phyloP scores from a whole-genome alignment of 1,139 yeast species.

The Kurtzmaniella quercitrusa region DNA sequence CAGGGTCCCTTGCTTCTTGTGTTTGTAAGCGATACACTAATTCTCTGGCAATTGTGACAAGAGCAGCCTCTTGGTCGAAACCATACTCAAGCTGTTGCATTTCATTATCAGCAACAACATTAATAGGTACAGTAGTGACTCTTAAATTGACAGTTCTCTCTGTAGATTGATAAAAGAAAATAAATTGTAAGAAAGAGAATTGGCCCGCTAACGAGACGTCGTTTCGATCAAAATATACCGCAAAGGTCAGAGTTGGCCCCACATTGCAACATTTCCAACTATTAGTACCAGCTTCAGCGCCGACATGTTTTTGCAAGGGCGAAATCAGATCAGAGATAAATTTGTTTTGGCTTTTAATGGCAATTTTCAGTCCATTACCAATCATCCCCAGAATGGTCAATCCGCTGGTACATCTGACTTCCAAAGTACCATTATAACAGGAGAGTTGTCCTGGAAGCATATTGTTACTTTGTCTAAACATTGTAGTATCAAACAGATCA shows the following conservation, averaged over 20 bases:
- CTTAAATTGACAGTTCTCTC: conserved; percentile 21
- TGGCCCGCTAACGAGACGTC: conserved; percentile 27
- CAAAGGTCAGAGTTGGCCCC: conserved; percentile 55
- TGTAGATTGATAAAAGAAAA: conserved; percentile 67
- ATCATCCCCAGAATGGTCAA: conserved; percentile 53
- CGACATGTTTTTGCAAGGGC: conserved; percentile 38
- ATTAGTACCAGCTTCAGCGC: conserved; percentile 36
- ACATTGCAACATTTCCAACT: conserved; percentile 60
- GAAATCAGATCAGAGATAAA: conserved; percentile 23
- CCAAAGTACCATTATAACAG: conserved; percentile 58
- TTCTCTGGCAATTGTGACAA: conserved; percentile 55
- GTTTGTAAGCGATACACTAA: conserved; percentile 44
- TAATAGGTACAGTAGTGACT: conserved; percentile 50
- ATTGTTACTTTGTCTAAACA: conserved; percentile 59
- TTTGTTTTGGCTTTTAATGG: conserved; percentile 25
- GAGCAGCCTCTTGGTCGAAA: conserved; percentile 71
- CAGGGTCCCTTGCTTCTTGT: conserved; percentile 14
- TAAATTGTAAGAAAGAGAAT: conserved; percentile 54
- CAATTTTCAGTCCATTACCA: conserved; percentile 51
- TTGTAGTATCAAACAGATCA: conserved; percentile 62
- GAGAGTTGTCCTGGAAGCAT: conserved; percentile 42
- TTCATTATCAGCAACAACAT: conserved; percentile 42
- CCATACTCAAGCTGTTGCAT: conserved; percentile 31
- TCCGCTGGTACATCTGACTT: conserved; percentile 46
- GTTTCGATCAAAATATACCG: conserved; percentile 50